Base-by-base conservation (phyloP, 164 flowering plant genomes). In the Chimonanthus salicifolius region DNA sequence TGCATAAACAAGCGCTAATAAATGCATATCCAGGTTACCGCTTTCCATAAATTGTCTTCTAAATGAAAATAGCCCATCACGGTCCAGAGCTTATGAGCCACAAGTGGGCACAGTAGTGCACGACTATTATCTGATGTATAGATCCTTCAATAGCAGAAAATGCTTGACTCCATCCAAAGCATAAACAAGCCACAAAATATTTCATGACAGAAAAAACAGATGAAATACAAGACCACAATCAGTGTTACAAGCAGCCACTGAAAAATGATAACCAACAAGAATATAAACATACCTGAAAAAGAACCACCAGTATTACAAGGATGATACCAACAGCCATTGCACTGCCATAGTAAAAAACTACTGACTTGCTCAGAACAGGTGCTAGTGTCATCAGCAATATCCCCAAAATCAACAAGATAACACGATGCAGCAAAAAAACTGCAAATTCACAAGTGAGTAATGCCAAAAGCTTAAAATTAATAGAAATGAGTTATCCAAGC, bases 271-370 rank as follows among this genome's bases (percentile, higher is more conserved):
- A 46, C 47, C 16, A 49, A 62, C 13, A 13, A 45, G 33, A 51
- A 21, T 21, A 65, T 16, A 8, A 10, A 5, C 7, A 33, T 80
- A 91, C 99, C 96, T 91, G 98, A 84, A 91, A 95, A 74, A 95
- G 98, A 72, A 95, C 80, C 74, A 92, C 80, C 80, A 95, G 73
- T 75, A 90, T 78, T 49, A 95, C 91, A 79, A 95, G 97, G 75
- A 95, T 77, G 67, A 90, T 71, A 11, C 99, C 99, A 67, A 89
- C 74, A 71, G 87, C 78, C 98, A 95, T 95, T 71, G 93, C 96
- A 84, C 94, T 84, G 76, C 94, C 71, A 73, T 95, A 93, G 82
- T 93, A 95, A 76, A 93, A 92, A 44, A 80, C 85, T 33, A 88
- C 71, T 44, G 94, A 91, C 71, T 85, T 76, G 87, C 99, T 90